Base-by-base conservation (phyloP, 306 rosid species). In the Potentilla sterilis region DNA sequence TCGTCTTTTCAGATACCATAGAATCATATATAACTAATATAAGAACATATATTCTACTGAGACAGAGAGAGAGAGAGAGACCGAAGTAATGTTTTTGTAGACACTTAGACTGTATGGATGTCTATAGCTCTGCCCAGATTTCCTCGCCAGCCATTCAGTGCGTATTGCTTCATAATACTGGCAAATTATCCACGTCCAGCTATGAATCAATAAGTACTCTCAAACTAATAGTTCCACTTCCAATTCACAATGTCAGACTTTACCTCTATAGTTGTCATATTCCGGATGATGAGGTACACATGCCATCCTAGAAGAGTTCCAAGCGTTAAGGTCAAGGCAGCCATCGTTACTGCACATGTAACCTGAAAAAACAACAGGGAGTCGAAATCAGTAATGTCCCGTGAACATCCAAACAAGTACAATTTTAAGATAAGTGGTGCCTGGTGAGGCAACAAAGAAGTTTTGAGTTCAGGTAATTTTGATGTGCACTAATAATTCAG, bases 201-300 rank as follows among this genome's bases (percentile, higher is more conserved):
- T 79, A 49, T 24, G 52, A 44, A 22, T 61, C 68, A 74, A 54
- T 34, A 13, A n/a, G 32, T 72, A 72, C 55, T 69, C 40, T 28
- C 19, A 64, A 70, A 14, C 69, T 15, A 15, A 54, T 41, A 75
- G 69, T 41, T 75, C 61, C 28, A 67, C 19, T 72, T 71, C 47
- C 75, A 73, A 46, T 35, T 55, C 69, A 15, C 72, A 70, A 83
- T 51, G 44, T 66, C 12, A 67, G 69, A 81, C 21, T 86, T 22
- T 43, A 89, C 98, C 98, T 93, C 98, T 77, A 91, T 88, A 79
- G 98, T 93, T 75, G 97, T 89, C 97, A 87, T 87, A 70, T 93
- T 93, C 24, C 77, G 91, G 83, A 87, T 83, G 71, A 83, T 77
- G 69, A 93, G 97, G 87, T 91, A 93, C 83, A 87, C 65, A 86